Conservation (phyloP, 805 yeast species). For the Saturnispora zaruensis region DNA sequence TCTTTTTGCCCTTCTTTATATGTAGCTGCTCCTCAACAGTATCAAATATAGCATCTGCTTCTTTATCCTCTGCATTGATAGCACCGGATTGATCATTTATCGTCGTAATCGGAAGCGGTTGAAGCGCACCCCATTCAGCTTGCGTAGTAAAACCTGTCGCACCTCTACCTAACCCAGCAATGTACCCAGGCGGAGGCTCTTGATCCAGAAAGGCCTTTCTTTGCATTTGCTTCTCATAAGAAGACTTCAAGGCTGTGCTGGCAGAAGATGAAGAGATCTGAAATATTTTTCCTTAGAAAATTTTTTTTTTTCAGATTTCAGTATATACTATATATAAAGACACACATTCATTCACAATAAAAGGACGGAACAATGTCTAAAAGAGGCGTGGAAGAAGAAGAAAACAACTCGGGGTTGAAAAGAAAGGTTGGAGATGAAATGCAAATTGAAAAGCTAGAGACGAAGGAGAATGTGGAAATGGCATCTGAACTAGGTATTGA, state of each 20-base stretch:
- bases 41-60: constrained; percentile 65
- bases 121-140: constrained; percentile 58
- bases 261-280: not conserved
- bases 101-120: constrained; percentile 25
- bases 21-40: constrained; percentile 48
- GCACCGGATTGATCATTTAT: constrained; percentile 9
- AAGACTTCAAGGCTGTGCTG: constrained; percentile 8
- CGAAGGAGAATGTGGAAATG: constrained; percentile 39
- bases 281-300: not conserved
- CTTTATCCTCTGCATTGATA: constrained; percentile 44
- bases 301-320: constrained; percentile 9
- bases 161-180: constrained; percentile 92
- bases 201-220: constrained; percentile 65
- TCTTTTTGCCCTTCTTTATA: constrained; percentile 27
- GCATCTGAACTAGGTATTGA: constrained; percentile 54
- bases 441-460: constrained; percentile 27
- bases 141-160: constrained; percentile 89
- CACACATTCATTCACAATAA: constrained; percentile 1
- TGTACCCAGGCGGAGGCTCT: constrained; percentile 81
- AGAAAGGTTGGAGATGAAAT: constrained; percentile 18
- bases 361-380: constrained; percentile 24
- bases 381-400: constrained; percentile 25
- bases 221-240: constrained; percentile 30
- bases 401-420: constrained; percentile 13
- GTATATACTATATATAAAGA: not conserved